phyloP scores from a whole-genome alignment of 306 rosid species.

The Acacia crassicarpa region DNA sequence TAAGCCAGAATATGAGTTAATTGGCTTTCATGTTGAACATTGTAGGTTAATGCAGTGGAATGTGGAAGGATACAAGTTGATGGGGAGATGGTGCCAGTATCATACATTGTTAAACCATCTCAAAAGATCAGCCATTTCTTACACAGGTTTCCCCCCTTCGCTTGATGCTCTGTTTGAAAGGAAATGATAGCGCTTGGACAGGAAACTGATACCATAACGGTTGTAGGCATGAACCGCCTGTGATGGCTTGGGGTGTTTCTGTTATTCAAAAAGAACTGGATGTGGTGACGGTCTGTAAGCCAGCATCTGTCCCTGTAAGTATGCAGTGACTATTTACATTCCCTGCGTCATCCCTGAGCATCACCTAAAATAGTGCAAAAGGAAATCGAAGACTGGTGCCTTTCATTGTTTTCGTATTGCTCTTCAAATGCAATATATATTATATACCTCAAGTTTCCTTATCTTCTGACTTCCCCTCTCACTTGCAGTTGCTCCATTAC shows the following conservation, averaged over 20 bases:
- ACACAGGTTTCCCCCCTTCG: constrained; percentile 51
- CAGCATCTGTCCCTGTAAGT: constrained; percentile 76
- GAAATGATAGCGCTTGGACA: constrained; percentile 22
- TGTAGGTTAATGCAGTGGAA: constrained; percentile 25
- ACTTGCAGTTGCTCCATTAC: background rate
- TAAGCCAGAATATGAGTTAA: background rate
- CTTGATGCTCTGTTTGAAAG: background rate
- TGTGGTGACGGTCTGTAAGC: constrained; percentile 66
- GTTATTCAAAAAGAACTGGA: constrained; percentile 52
- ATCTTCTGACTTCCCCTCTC: background rate
- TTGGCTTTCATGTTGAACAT: background rate
- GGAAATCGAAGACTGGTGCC: background rate
- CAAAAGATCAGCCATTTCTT: constrained; percentile 69
- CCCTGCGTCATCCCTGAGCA: background rate
- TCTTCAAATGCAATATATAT: background rate
- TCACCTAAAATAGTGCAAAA: background rate
- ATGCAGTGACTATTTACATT: background rate
- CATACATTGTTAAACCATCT: constrained; percentile 46
- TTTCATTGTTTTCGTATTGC: background rate
- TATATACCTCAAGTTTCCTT: background rate
- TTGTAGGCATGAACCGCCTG: constrained; percentile 81
- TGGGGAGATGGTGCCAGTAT: constrained; percentile 21
- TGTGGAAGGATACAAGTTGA: constrained; percentile 28
- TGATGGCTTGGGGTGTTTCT: constrained; percentile 50
- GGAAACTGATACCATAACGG: constrained; percentile 37